Percentiles rank a stretch among this genome's conserved stretches.
phyloP scores from a whole-genome alignment of 768 basidiomycete genomes.

The Agaricus subrufescens region DNA sequence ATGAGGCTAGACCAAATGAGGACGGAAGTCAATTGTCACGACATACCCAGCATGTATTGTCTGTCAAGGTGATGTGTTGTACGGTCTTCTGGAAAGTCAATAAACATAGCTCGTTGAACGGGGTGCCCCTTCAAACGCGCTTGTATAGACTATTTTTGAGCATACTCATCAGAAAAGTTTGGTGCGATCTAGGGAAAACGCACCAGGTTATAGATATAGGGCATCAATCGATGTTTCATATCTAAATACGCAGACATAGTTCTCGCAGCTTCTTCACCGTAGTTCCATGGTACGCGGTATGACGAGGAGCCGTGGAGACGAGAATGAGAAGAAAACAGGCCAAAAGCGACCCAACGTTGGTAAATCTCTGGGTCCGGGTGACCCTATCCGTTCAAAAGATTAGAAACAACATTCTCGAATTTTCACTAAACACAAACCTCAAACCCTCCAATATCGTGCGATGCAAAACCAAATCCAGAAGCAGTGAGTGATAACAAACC shows the following conservation, averaged over 20 bases:
- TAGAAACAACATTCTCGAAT: not conserved
- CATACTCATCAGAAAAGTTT: not conserved
- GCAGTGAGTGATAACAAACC: constrained; percentile 61
- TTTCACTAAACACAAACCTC: constrained; percentile 36
- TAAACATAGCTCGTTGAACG: constrained; percentile 60
- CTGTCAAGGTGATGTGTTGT: constrained; percentile 57
- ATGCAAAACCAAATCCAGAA: constrained; percentile 69
- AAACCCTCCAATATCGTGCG: constrained; percentile 77
- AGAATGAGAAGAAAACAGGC: constrained; percentile 72
- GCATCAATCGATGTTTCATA: constrained; percentile 69
- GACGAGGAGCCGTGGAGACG: constrained; percentile 69
- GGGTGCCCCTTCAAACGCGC: constrained; percentile 50
- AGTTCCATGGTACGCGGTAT: constrained; percentile 76
- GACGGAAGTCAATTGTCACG: not conserved
- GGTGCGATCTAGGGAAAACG: constrained; percentile 11
- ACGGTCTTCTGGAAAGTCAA: constrained; percentile 56
- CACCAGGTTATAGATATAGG: constrained; percentile 60
- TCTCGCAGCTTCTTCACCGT: constrained; percentile 64
- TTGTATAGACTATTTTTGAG: constrained; percentile 40
- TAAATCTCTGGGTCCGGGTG: constrained; percentile 66
- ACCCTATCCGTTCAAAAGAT: constrained; percentile 31
- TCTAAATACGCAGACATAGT: constrained; percentile 59
- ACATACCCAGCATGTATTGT: constrained; percentile 47
- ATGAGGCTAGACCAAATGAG: not conserved
- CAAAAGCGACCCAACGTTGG: constrained; percentile 74